Evolutionary conservation across 108 stramenopile genomes (phyloP).

Genomic region (Cyclotella baltica): DNA sequence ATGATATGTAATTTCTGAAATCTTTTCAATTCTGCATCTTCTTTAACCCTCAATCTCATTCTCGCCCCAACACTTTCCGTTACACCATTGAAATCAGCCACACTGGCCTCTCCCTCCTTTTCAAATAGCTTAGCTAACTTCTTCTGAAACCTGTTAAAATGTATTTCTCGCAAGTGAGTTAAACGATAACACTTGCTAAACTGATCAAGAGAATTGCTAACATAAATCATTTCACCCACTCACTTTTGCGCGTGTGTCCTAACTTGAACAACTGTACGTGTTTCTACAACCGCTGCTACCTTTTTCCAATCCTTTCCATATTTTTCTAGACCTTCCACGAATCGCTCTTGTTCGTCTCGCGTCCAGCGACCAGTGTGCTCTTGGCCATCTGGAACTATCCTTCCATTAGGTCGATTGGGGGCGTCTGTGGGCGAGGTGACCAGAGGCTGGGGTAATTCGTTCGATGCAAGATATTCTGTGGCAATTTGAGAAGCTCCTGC

Average conservation of each 20-base stretch:
- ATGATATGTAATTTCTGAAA: not conserved
- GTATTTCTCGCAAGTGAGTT: not conserved
- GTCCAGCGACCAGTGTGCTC: conserved; percentile 11
- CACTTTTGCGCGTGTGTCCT: conserved; percentile 12
- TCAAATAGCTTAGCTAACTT: not conserved
- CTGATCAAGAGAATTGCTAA: not conserved
- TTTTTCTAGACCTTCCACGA: not conserved
- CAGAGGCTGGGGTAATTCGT: not conserved
- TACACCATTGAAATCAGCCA: not conserved
- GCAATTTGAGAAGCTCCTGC: too few species aligned
- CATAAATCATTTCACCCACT: not conserved
- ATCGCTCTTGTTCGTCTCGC: conserved; percentile 9
- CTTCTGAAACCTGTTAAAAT: conserved; percentile 1
- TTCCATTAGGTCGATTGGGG: not conserved
- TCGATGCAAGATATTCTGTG: not conserved
- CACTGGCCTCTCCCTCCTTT: not conserved
- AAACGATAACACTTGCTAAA: not conserved
- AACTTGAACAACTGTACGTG: not conserved
- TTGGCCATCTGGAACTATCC: not conserved
- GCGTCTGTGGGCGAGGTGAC: too few species aligned
- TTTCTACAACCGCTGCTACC: conserved; percentile 4
- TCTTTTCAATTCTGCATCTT: conserved; percentile 7
- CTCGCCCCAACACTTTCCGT: conserved; percentile 13
- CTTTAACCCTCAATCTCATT: not conserved
- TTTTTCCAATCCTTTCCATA: conserved; percentile 20